Base-by-base conservation (phyloP, 2,329 filamentous ascomycete genomes). In the Aspergillus brasiliensis region DNA sequence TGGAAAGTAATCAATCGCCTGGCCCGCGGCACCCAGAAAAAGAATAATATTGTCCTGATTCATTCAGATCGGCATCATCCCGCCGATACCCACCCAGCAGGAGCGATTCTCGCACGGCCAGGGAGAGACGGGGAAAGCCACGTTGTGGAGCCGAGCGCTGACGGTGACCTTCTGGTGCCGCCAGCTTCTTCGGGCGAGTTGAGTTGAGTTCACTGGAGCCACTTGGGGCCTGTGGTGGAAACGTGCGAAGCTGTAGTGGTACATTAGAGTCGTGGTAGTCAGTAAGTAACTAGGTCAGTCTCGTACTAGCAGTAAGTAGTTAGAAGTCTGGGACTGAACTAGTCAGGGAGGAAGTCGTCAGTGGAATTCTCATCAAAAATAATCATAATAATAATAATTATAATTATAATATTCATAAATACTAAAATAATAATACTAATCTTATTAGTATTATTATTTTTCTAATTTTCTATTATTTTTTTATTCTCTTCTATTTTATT, bases 101-200 rank as follows among this genome's bases (percentile, higher is more conserved):
- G 28, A 54, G 49, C 37, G 51, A 58, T 54, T 60, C 61, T 67
- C 61, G 57, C 63, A 67, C 56, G 63, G 66, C 62, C 66, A 68
- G 60, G 59, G 65, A 67, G 65, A 46, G 52, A 71, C 69, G 70
- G 70, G 64, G 67, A 69, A 66, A 58, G 51, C 66, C 65, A 73
- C 65, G 69, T 67, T 72, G 71, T 73, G 70, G 71, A 73, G 67
- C 70, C 70, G 63, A 53, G 51, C 51, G 54, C 64, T 71, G 67
- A 70, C 65, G 66, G 69, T 67, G 68, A 62, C 65, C 71, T 70
- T 75, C 70, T 74, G 66, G 69, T 69, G 71, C 69, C 65, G 68
- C 64, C 69, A 66, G 61, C 65, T 71, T 71, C 65, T 56, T 61
- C 62, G 60, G 57, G 65, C 66, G 69, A 65, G 54, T 34, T 59